phyloP scores from a whole-genome alignment of 345 rosid genomes.

The Camelina sativa region DNA sequence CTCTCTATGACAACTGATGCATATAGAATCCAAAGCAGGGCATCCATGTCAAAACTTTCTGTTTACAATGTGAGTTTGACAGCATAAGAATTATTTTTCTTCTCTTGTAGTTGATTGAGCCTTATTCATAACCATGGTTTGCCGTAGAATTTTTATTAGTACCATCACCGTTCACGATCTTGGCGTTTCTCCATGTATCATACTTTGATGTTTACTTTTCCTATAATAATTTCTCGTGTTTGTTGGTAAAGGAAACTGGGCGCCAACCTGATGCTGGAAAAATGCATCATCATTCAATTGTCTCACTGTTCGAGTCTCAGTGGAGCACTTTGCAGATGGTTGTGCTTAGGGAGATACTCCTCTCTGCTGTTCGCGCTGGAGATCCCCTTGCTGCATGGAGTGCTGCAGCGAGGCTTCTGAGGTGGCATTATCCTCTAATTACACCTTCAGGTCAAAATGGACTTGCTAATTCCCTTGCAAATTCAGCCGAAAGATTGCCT shows the following conservation, averaged over 20 bases:
- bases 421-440: constrained; percentile 94
- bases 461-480: constrained; percentile 86
- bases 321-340: constrained; percentile 99
- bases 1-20: constrained; percentile 94
- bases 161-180: constrained; percentile 11
- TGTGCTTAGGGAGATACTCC: constrained; percentile 93
- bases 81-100: constrained; percentile 10
- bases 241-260: constrained; percentile 58
- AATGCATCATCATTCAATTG: constrained; percentile 80
- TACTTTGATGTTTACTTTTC: constrained; percentile 1
- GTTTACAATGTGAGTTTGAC: constrained; percentile 51
- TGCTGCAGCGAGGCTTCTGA: constrained; percentile 93
- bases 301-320: constrained; percentile 89
- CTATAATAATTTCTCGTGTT: constrained; percentile 25
- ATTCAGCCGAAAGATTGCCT: constrained; percentile 91
- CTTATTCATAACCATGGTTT: constrained; percentile 20
- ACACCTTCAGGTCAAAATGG: constrained; percentile 99
- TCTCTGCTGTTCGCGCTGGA: constrained; percentile 96
- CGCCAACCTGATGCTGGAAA: constrained; percentile 72
- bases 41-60: constrained; percentile 62
- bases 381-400: constrained; percentile 99
- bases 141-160: background rate
- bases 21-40: constrained; percentile 88
- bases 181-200: constrained; percentile 7
- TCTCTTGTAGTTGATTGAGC: constrained; percentile 23